A percentile compares a stretch with the other conserved stretches of the same genome.
phyloP scores from a whole-genome alignment of 768 basidiomycete genomes.

The Leccinum rimulosum region DNA sequence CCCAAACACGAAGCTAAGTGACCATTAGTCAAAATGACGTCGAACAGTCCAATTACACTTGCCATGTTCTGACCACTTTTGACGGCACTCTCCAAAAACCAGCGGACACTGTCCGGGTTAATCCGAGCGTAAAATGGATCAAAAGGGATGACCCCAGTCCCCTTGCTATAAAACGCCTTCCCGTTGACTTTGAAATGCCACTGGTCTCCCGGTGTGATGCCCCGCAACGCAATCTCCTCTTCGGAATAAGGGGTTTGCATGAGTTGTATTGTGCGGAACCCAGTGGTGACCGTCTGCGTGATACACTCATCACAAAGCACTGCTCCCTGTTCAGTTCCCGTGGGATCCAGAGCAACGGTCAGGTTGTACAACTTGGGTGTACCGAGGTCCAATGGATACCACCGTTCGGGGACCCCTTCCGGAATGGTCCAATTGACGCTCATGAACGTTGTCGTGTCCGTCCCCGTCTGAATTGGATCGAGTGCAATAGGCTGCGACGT shows the following conservation, averaged over 20 bases:
- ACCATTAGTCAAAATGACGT: neutral
- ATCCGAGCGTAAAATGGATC: constrained; percentile 57
- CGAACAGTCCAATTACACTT: constrained; percentile 8
- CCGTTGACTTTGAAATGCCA: constrained; percentile 63
- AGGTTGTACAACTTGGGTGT: too few species aligned
- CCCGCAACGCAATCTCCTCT: constrained; percentile 41
- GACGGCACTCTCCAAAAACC: constrained; percentile 56
- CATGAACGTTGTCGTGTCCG: too few species aligned
- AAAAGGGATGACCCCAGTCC: constrained; percentile 60
- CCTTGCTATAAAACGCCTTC: constrained; percentile 50
- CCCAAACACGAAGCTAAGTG: constrained; percentile 54
- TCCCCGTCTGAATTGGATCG: too few species aligned
- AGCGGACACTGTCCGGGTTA: constrained; percentile 47
- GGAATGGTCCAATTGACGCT: too few species aligned
- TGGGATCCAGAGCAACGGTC: constrained; percentile 8
- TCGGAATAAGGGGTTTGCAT: constrained; percentile 47
- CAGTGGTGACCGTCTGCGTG: constrained; percentile 45
- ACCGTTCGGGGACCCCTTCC: too few species aligned
- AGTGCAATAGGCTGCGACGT: too few species aligned
- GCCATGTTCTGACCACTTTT: constrained; percentile 61
- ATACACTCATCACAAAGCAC: constrained; percentile 19
- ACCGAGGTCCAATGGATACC: too few species aligned
- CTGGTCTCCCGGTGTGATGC: constrained; percentile 58
- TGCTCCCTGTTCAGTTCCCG: constrained; percentile 2
- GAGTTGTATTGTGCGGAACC: constrained; percentile 57